Conservation (phyloP, 1,284 basidiomycete species). For the Cryptococcus floricola region DNA sequence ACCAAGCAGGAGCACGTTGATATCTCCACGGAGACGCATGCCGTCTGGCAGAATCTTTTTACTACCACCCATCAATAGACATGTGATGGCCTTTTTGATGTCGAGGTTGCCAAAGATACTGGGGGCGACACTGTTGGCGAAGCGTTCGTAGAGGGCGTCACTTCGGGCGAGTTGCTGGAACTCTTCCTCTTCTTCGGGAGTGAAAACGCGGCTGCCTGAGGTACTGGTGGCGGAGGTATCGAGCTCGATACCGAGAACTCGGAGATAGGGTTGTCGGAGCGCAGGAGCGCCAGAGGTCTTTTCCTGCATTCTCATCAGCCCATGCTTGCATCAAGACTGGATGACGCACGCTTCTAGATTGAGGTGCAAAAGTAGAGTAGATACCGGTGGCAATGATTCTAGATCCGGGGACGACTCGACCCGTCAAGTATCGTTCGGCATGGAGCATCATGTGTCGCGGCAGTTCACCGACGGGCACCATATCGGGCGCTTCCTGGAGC, state of each 20-base stretch:
- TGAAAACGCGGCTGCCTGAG: slow-evolving; percentile 67
- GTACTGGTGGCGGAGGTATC: slow-evolving; percentile 60
- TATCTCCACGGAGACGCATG: slow-evolving; percentile 94
- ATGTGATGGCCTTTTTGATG: slow-evolving; percentile 96
- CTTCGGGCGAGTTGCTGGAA: slow-evolving; percentile 81
- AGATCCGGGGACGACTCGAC: slow-evolving; percentile 89
- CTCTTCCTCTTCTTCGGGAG: slow-evolving; percentile 95
- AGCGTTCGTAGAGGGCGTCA: slow-evolving; percentile 88
- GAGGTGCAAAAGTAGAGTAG: slow-evolving; percentile 86
- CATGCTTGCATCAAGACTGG: background rate
- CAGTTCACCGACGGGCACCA: slow-evolving; percentile 98
- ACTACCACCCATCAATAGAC: slow-evolving; percentile 93
- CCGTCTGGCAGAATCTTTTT: slow-evolving; percentile 97
- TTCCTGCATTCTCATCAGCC: slow-evolving; percentile 56
- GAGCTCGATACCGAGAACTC: slow-evolving; percentile 88
- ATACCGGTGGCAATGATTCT: slow-evolving; percentile 93
- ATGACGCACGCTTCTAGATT: slow-evolving; percentile 66
- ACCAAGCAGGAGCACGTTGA: slow-evolving; percentile 93
- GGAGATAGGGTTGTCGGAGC: slow-evolving; percentile 89
- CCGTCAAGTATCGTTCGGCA: slow-evolving; percentile 79
- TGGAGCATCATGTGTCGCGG: slow-evolving; percentile 93
- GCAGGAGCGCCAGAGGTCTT: slow-evolving; percentile 65
- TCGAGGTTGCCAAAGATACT: slow-evolving; percentile 96
- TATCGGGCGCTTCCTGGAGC: slow-evolving; percentile 97
- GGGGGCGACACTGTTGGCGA: slow-evolving; percentile 89